These are phyloP conservation scores for Colletotrichum sansevieriae DNA, from an alignment of 2,329 filamentous ascomycete species.

Conservation along the genomic window DNA sequence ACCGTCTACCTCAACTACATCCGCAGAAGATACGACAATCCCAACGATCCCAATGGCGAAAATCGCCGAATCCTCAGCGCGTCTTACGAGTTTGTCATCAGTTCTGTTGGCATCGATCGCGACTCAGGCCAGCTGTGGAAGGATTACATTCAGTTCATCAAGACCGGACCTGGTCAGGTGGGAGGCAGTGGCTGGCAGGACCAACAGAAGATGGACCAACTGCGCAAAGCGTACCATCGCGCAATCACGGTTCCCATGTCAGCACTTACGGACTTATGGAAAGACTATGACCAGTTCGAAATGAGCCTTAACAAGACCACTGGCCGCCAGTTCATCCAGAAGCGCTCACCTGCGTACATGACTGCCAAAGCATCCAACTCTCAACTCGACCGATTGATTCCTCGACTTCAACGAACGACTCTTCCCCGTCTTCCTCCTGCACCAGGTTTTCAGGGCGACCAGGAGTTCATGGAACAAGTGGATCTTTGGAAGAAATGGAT, in stretches of 20 bases:
- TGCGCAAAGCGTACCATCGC: conserved; percentile 92
- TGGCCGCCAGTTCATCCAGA: conserved; percentile 93
- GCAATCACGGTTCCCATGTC: conserved; percentile 90
- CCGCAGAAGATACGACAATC: conserved; percentile 87
- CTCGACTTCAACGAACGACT: conserved; percentile 80
- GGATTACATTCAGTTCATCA: conserved; percentile 95
- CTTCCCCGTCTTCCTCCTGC: conserved; percentile 86
- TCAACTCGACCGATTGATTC: conserved; percentile 89
- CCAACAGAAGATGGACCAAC: conserved; percentile 95
- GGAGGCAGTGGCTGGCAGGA: conserved; percentile 95
- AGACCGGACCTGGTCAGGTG: conserved; percentile 85
- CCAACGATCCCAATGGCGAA: conserved; percentile 79
- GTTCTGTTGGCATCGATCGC: conserved; percentile 90
- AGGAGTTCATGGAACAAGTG: conserved; percentile 86
- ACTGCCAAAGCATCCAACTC: conserved; percentile 92
- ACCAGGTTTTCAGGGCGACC: conserved; percentile 86
- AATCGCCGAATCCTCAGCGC: conserved; percentile 85
- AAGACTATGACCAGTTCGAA: conserved; percentile 97
- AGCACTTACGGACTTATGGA: conserved; percentile 89
- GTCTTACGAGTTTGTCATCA: conserved; percentile 92
- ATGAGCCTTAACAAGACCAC: conserved; percentile 93
- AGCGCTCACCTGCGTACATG: conserved; percentile 94
- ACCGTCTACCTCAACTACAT: conserved; percentile 96
- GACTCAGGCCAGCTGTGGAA: conserved; percentile 92
- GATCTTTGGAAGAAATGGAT: conserved; percentile 95